Percentiles rank a stretch among this genome's conserved stretches.
phyloP scores from a whole-genome alignment of 2,329 filamentous ascomycete species.

The Botrytis medusae region DNA sequence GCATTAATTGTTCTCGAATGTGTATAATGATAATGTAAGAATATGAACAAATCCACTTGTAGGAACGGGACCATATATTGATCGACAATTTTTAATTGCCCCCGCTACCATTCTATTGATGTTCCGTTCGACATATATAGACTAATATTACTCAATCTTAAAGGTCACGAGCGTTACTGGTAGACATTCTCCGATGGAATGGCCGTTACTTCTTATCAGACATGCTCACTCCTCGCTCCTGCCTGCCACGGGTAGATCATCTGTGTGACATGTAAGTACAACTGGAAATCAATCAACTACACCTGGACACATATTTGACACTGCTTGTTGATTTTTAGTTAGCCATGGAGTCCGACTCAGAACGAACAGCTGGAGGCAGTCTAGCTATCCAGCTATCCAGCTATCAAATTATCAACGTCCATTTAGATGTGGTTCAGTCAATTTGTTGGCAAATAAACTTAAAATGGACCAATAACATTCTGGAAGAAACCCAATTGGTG shows the following conservation, averaged over 20 bases:
- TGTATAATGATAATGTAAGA: slow-evolving; percentile 9
- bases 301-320: not conserved
- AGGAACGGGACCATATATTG: not conserved
- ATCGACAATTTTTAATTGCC: slow-evolving; percentile 5
- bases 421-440: not conserved
- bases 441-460: slow-evolving; percentile 12
- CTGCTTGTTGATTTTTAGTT: not conserved
- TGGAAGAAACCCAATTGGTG: slow-evolving; percentile 6
- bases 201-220: not conserved
- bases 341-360: not conserved
- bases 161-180: not conserved
- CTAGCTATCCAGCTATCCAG: not conserved
- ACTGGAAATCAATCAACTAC: not conserved
- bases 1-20: not conserved
- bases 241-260: not conserved
- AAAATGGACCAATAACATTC: slow-evolving; percentile 8
- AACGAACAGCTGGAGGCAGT: not conserved
- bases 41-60: not conserved
- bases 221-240: not conserved
- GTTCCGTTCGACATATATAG: not conserved
- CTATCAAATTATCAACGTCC: not conserved
- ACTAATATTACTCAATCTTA: slow-evolving; percentile 1
- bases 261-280: not conserved
- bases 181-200: not conserved
- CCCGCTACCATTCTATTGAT: not conserved